Conservation (phyloP, 768 basidiomycete genomes). For the Phlebiopsis flavidoalba region DNA sequence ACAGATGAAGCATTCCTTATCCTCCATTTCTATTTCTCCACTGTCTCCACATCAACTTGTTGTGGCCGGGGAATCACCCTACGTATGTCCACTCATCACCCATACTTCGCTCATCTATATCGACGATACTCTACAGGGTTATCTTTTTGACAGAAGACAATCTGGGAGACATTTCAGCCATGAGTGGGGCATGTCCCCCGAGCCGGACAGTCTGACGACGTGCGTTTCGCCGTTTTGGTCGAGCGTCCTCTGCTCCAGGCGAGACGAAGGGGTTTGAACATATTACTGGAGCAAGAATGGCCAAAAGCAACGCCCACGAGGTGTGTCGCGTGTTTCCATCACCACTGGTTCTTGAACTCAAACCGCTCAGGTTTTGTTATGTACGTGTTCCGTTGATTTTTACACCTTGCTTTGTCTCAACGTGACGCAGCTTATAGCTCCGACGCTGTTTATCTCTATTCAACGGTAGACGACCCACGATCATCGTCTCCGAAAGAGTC, state of each 20-base stretch:
- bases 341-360: neutral
- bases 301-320: constrained; percentile 68
- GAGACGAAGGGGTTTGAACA: constrained; percentile 45
- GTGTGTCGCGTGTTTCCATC: constrained; percentile 29
- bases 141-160: constrained; percentile 80
- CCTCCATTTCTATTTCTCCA: constrained; percentile 69
- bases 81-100: constrained; percentile 45
- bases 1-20: constrained; percentile 58
- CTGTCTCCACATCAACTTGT: constrained; percentile 81
- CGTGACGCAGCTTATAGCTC: constrained; percentile 57
- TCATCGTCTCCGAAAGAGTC: constrained; percentile 11
- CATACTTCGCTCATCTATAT: constrained; percentile 12
- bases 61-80: constrained; percentile 76
- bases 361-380: constrained; percentile 46
- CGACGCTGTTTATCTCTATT: constrained; percentile 71
- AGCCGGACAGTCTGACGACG: constrained; percentile 51
- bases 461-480: constrained; percentile 58
- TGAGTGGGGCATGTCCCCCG: constrained; percentile 65
- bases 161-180: constrained; percentile 51
- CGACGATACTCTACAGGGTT: constrained; percentile 44
- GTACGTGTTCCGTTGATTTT: constrained; percentile 33
- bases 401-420: neutral
- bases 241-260: constrained; percentile 30
- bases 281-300: constrained; percentile 74
- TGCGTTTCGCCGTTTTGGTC: constrained; percentile 81